Evolutionary conservation across 2,329 filamentous ascomycete genomes (phyloP), one percentile per base, ranked within the genome.

Genomic region (Byssoonygena ceratinophila): DNA sequence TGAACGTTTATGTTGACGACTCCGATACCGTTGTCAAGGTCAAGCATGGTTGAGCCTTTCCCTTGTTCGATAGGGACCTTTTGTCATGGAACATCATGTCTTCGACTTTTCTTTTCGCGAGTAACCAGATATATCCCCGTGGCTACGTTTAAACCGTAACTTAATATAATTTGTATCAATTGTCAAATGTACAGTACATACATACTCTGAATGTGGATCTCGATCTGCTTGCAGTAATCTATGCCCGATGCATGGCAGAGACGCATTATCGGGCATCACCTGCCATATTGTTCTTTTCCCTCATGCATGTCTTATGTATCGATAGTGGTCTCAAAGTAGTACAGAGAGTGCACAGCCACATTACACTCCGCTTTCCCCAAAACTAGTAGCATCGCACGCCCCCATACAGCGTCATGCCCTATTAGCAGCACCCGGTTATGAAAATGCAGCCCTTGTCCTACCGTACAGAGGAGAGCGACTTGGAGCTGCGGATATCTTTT

Each of bases 1-100:
- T 75, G 51, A 75, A 74, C 41, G 60, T 75, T 23, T 66, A 74
- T 55, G 58, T 74, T 20, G 66, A 69, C 43, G 64, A 73, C 8
- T 64, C 72, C 39, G 72, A 69, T 1, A 69, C 65, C 3, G 71
- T 75, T 2, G 68, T 64, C 16, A 60, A 74, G 58, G 71, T 75
- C 16, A 69, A 63, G 25, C 71, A 66, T 54, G 67, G 66, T 37
- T 71, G 61, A 59, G 31, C 53, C 16, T 27, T 11, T 29, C 14
- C 16, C 2, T 16, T 9, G 45, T 5, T 11, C 11, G 5, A 11
- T 5, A 31, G 11, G 27, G 27, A 31, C 27, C 27, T 31, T 5
- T 31, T 31, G 27, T 31, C 27, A 31, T n/a, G 11, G 5, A 31
- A 31, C 27, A 31, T 31, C 27, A n/a, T n/a, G 11, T 23, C 14